A percentile compares a stretch with the other conserved stretches of the same genome.
Evolutionary conservation across 306 rosid species (phyloP).

Genomic region (Purshia tridentata): DNA sequence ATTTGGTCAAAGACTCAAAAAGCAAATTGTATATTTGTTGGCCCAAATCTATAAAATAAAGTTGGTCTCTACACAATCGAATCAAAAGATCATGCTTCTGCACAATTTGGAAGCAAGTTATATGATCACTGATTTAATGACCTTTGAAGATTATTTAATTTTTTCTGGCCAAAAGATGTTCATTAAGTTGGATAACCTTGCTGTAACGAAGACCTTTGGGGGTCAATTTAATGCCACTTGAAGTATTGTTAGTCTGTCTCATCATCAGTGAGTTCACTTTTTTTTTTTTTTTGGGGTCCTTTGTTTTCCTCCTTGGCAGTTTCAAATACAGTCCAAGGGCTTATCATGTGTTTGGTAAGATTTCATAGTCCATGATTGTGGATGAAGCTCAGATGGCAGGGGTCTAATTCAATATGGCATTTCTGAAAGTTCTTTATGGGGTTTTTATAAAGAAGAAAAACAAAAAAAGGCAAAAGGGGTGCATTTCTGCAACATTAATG

Average conservation of each 20-base stretch:
- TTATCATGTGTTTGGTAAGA: constrained; percentile 1
- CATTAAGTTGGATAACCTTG: neutral
- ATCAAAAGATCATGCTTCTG: neutral
- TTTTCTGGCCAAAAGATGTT: neutral
- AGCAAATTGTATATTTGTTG: neutral
- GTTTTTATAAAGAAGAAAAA: neutral
- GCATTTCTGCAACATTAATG: neutral
- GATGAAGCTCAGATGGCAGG: neutral
- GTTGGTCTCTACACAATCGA: neutral
- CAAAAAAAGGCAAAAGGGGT: too few relatives aligned
- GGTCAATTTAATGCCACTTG: constrained; percentile 4
- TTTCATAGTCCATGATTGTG: neutral
- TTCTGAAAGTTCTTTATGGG: neutral
- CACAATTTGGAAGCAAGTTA: neutral
- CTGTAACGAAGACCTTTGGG: constrained; percentile 1
- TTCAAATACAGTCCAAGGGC: neutral
- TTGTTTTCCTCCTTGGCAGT: neutral
- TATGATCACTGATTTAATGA: neutral
- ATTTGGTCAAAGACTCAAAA: neutral
- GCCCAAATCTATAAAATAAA: neutral
- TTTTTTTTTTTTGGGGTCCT: too few relatives aligned
- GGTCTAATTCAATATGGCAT: neutral
- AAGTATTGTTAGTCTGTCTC: constrained; percentile 1
- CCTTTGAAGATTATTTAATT: neutral
- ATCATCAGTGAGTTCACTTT: neutral